Evolutionary conservation across 345 rosid species (phyloP).

Genomic region (Gossypium thurberi): DNA sequence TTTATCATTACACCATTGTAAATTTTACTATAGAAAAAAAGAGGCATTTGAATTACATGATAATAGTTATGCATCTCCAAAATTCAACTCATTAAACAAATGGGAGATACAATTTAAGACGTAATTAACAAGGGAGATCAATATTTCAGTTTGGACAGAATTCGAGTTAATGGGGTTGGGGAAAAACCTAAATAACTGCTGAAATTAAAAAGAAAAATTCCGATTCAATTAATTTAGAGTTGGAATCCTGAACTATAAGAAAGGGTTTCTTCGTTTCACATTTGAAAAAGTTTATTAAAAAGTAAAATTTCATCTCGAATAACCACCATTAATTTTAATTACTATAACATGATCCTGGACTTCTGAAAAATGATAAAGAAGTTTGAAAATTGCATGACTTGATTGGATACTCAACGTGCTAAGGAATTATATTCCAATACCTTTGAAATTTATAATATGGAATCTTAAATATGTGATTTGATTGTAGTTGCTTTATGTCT

Average conservation of each 20-base stretch:
- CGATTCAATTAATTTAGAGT: no score
- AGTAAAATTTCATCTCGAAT: not conserved
- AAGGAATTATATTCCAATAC: slow-evolving; percentile 4
- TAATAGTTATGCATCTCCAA: not conserved
- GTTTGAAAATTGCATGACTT: not conserved
- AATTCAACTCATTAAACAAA: not conserved
- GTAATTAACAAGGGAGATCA: not conserved
- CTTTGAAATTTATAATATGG: slow-evolving; percentile 13
- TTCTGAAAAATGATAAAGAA: not conserved
- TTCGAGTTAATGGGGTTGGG: not conserved
- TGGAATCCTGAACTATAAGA: no score
- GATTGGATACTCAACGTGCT: not conserved
- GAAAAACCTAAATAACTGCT: not conserved
- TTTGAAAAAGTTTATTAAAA: not conserved
- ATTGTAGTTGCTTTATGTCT: not conserved
- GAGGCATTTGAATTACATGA: not conserved
- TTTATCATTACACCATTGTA: no score
- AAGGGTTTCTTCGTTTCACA: not conserved
- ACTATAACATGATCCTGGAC: not conserved
- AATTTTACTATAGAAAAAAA: no score
- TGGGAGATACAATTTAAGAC: not conserved
- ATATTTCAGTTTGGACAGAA: not conserved
- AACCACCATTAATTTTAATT: not conserved
- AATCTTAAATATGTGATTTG: slow-evolving; percentile 4
- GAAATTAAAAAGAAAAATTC: no score